Evolutionary conservation across 768 basidiomycete genomes (phyloP).

Genomic region (Exidia glandulosa): DNA sequence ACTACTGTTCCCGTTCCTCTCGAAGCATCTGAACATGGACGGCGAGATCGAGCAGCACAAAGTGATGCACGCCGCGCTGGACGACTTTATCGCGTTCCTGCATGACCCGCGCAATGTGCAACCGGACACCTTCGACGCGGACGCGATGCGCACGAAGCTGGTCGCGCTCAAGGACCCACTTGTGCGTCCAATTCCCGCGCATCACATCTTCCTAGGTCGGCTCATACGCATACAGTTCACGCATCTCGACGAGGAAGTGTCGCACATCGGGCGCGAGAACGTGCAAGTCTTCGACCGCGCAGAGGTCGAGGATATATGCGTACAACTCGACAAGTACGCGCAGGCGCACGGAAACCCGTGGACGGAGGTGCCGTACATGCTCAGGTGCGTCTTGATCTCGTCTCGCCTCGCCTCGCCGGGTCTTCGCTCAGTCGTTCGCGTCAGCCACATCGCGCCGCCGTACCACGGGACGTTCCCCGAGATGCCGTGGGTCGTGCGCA

Average conservation of each 20-base stretch:
- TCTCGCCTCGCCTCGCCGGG: neutral
- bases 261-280: conserved; percentile 21
- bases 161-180: conserved; percentile 17
- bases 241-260: conserved; percentile 28
- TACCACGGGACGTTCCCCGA: conserved; percentile 26
- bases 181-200: conserved; percentile 12
- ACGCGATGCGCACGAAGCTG: conserved; percentile 20
- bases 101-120: conserved; percentile 15
- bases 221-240: conserved; percentile 14
- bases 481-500: conserved; percentile 28
- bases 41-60: conserved; percentile 26
- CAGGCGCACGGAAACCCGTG: conserved; percentile 25
- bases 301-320: conserved; percentile 19
- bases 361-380: conserved; percentile 25
- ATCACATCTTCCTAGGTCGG: neutral
- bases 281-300: conserved; percentile 18
- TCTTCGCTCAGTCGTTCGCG: too few relatives aligned
- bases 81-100: conserved; percentile 17
- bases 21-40: conserved; percentile 27
- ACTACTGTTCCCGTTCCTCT: conserved; percentile 26
- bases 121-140: conserved; percentile 20
- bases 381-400: conserved; percentile 16
- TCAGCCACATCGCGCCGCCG: conserved; percentile 28
- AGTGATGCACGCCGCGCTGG: conserved; percentile 20
- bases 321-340: conserved; percentile 19